A percentile compares a stretch with the other conserved stretches of the same genome.
phyloP scores from a whole-genome alignment of 805 yeast species.

The Saturnispora sekii region DNA sequence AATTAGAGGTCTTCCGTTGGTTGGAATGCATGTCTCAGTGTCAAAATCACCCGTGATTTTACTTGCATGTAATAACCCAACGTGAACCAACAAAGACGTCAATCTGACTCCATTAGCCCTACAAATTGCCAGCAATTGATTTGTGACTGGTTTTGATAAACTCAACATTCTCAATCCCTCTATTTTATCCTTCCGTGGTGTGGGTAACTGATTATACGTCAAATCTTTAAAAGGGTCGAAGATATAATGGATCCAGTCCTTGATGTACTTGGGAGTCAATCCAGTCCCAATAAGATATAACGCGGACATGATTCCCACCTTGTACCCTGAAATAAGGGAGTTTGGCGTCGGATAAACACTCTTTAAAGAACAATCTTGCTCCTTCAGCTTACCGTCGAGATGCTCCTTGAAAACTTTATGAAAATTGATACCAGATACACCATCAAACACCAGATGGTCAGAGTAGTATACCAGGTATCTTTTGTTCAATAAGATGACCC shows the following conservation, averaged over 20 bases:
- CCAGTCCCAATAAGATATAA: not conserved
- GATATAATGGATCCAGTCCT: slow-evolving; percentile 3
- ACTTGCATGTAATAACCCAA: slow-evolving; percentile 1
- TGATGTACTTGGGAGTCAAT: not conserved
- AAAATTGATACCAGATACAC: slow-evolving; percentile 24
- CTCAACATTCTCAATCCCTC: not conserved
- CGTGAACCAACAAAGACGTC: slow-evolving; percentile 4
- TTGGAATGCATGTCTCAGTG: slow-evolving; percentile 14
- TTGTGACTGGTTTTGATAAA: not conserved
- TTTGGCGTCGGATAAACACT: slow-evolving; percentile 1
- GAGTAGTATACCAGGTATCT: slow-evolving; percentile 15
- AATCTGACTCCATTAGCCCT: slow-evolving; percentile 3
- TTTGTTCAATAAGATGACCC: slow-evolving; percentile 11
- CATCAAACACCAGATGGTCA: slow-evolving; percentile 30
- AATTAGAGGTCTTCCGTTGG: slow-evolving; percentile 13
- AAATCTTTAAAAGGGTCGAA: slow-evolving; percentile 3
- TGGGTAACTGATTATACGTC: not conserved
- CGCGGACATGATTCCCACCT: not conserved
- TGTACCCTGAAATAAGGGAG: not conserved
- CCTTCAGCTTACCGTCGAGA: not conserved
- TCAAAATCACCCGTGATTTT: slow-evolving; percentile 9
- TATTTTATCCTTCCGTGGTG: not conserved
- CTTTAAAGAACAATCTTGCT: not conserved
- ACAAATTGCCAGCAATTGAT: not conserved
- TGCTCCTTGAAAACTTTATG: slow-evolving; percentile 13